phyloP scores from a whole-genome alignment of 1,284 basidiomycete genomes.

The Ceratobasidium sp. region DNA sequence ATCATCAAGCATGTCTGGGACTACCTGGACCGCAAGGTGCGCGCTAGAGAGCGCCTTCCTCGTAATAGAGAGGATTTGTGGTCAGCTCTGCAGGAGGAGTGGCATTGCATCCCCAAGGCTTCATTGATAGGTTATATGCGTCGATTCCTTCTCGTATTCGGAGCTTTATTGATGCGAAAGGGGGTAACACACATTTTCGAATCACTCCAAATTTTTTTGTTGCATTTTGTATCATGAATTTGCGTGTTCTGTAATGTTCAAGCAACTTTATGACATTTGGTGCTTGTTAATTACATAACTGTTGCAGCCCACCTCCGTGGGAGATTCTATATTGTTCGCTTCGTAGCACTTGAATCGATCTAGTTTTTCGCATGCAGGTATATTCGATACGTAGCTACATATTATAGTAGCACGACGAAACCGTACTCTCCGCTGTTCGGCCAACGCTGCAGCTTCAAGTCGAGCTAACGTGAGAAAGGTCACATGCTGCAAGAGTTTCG shows the following conservation, averaged over 20 bases:
- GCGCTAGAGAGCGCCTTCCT: conserved; percentile 43
- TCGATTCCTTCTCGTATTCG: neutral
- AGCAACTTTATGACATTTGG: too few species aligned
- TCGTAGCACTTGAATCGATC: too few species aligned
- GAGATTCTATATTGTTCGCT: too few species aligned
- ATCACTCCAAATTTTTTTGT: neutral
- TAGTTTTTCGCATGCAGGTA: too few species aligned
- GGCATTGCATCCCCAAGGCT: neutral
- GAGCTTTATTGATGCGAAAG: neutral
- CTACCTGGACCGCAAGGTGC: conserved; percentile 46
- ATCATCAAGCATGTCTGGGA: conserved; percentile 53
- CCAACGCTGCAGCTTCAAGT: too few species aligned
- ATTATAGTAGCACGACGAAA: too few species aligned
- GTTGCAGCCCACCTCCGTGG: too few species aligned
- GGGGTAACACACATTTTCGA: neutral
- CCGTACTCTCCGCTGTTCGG: too few species aligned
- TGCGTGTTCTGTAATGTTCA: neutral
- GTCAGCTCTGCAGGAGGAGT: neutral
- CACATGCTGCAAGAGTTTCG: too few species aligned
- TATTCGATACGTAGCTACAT: too few species aligned
- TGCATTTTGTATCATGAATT: neutral
- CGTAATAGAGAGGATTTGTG: conserved; percentile 31
- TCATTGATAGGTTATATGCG: neutral
- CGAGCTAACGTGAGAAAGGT: too few species aligned
- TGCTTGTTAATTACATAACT: too few species aligned